These are phyloP conservation scores for Cotoneaster glaucophyllus DNA, from an alignment of 306 rosid species.

Conservation along the genomic window DNA sequence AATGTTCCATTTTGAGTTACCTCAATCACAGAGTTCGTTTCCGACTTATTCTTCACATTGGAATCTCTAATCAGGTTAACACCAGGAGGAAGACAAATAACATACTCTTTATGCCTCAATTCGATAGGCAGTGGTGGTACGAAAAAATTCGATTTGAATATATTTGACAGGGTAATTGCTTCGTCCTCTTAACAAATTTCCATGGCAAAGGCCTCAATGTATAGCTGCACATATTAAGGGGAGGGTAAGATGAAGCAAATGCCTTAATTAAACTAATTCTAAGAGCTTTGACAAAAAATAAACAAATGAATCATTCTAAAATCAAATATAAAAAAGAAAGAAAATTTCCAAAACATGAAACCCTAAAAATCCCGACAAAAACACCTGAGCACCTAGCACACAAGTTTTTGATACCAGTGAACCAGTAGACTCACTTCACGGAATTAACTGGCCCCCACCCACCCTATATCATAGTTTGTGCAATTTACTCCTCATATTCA, in stretches of 20 bases:
- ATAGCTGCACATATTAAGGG: conserved; percentile 45
- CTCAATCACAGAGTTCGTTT: conserved; percentile 86
- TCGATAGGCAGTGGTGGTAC: conserved; percentile 61
- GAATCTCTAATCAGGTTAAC: conserved; percentile 74
- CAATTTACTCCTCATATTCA: not conserved
- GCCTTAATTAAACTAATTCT: conserved; percentile 15
- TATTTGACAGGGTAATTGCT: conserved; percentile 61
- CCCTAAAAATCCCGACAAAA: no score
- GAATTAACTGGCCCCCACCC: no score
- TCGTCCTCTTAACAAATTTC: conserved; percentile 75
- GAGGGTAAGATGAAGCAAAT: conserved; percentile 15
- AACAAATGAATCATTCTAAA: not conserved
- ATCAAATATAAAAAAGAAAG: not conserved
- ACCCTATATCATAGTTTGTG: no score
- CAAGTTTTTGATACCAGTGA: no score
- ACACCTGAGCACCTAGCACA: not conserved
- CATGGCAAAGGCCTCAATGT: conserved; percentile 89
- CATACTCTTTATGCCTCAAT: conserved; percentile 65
- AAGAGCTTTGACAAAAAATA: not conserved
- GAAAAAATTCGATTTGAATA: conserved; percentile 58
- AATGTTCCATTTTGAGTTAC: conserved; percentile 32
- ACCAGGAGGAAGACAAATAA: conserved; percentile 59
- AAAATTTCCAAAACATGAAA: no score
- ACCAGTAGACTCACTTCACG: no score
- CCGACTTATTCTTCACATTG: conserved; percentile 68